Base-by-base conservation (phyloP, 768 basidiomycete species). In the Russula abietina region DNA sequence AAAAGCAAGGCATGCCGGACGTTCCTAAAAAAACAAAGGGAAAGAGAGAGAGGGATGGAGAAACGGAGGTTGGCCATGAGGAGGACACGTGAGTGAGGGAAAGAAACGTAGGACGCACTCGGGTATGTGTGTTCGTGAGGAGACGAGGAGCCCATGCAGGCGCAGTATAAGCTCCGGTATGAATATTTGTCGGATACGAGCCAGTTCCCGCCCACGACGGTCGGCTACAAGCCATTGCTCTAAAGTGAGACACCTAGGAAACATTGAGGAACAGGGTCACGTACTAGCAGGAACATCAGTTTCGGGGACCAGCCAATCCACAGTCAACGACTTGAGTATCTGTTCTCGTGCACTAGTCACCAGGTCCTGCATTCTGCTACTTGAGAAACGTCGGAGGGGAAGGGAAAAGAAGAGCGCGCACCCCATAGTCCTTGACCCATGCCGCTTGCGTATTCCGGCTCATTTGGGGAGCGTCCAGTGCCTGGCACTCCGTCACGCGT, bases 91-190 rank as follows among this genome's bases (percentile, higher is more conserved):
- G 39, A 46, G 38, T 11, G 1, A 43, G 19, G 30, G 19, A 16
- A 52, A 45, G 32, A 22, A 49, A 26, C 49, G 36, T 36, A 50
- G 46, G 17, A 78, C 86, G 56, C 67, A 89, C 93, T 82, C 80
- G 52, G 87, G 84, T 46, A 93, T 79, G 24, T 83, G 75, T 11
- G 77, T 73, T 9, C 85, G 77, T 6, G 93, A 91, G 38, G 78
- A 74, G 62, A 83, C 80, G 12, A 98, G 75, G 55, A 88, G 75
- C 49, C 81, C 78, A 70, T 98, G 94, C 2, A 98, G 76, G 24
- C 92, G 85, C 66, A 98, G 80, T 68, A 98, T 83, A 24, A 98
- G 79, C 71, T 97, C 93, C 0, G 94, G 96, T 28, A 97, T 78
- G 73, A 88, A 95, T 33, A 95, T 84, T 69, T 93, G 87, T 46